A percentile compares a stretch with the other conserved stretches of the same genome.
Conservation (phyloP, 805 yeast genomes). For the Candida glaebosa region DNA sequence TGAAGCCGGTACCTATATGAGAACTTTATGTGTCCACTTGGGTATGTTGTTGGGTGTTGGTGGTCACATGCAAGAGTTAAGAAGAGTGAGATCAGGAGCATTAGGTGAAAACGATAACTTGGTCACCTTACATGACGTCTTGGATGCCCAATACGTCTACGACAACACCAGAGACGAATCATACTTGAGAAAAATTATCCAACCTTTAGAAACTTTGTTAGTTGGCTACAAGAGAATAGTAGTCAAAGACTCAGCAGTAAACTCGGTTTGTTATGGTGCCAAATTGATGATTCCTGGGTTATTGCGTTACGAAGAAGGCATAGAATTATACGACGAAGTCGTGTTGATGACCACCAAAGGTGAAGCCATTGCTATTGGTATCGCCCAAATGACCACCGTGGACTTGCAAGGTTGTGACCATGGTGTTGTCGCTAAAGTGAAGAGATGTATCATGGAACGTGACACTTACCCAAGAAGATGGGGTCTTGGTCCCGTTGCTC, state of each 20-base stretch:
- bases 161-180: slow-evolving; percentile 97
- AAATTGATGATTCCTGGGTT: slow-evolving; percentile 98
- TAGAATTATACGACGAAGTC: slow-evolving; percentile 95
- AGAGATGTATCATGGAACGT: slow-evolving; percentile 99
- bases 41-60: slow-evolving; percentile 99
- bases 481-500: slow-evolving; percentile 99
- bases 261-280: slow-evolving; percentile 98
- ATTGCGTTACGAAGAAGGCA: slow-evolving; percentile 95
- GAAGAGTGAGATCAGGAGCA: slow-evolving; percentile 99
- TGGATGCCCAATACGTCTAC: slow-evolving; percentile 97
- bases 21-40: slow-evolving; percentile 97
- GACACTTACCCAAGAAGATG: slow-evolving; percentile 99
- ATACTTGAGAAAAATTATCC: slow-evolving; percentile 87
- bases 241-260: slow-evolving; percentile 90
- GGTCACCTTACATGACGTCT: slow-evolving; percentile 94
- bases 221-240: slow-evolving; percentile 96
- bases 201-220: slow-evolving; percentile 90
- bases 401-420: slow-evolving; percentile 96
- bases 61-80: slow-evolving; percentile 99
- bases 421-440: slow-evolving; percentile 97
- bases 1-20: slow-evolving; percentile 99
- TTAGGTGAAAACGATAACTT: slow-evolving; percentile 83
- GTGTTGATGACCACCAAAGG: slow-evolving; percentile 98
- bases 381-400: slow-evolving; percentile 98
- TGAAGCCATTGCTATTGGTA: slow-evolving; percentile 97